Percentiles rank a stretch among this genome's conserved stretches.
These are phyloP conservation scores for Cyclocybe cylindracea DNA, from an alignment of 768 basidiomycete genomes.

Conservation along the genomic window DNA sequence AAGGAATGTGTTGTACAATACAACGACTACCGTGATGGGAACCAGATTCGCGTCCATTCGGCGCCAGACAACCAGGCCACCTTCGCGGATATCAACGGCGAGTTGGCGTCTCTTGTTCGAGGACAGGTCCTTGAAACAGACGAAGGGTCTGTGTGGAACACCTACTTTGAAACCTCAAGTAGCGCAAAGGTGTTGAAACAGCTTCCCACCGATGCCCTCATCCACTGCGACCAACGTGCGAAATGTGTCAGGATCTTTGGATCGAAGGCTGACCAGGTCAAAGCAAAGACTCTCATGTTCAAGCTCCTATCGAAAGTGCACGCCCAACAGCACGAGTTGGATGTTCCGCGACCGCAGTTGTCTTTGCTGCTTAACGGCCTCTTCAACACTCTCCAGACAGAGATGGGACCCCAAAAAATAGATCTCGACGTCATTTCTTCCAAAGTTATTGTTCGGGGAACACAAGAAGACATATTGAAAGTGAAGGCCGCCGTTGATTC, in stretches of 20 bases:
- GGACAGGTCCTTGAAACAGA: constrained; percentile 36
- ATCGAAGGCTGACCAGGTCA: constrained; percentile 22
- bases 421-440: constrained; percentile 41
- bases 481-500: constrained; percentile 24
- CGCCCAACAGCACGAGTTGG: constrained; percentile 31
- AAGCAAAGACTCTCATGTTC: constrained; percentile 30
- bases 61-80: constrained; percentile 27
- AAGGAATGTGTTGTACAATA: constrained; percentile 36
- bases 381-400: constrained; percentile 35
- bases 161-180: constrained; percentile 45
- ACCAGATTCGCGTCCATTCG: constrained; percentile 39
- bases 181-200: constrained; percentile 37
- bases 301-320: constrained; percentile 42
- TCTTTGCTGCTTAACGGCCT: constrained; percentile 40
- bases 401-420: constrained; percentile 42
- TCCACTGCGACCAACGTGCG: constrained; percentile 40
- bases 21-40: constrained; percentile 18
- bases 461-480: constrained; percentile 27
- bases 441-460: constrained; percentile 44
- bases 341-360: constrained; percentile 24
- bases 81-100: constrained; percentile 37
- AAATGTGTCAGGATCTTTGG: constrained; percentile 44
- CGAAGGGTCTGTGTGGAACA: constrained; percentile 44
- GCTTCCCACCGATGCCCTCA: constrained; percentile 35
- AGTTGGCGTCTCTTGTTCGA: constrained; percentile 36